phyloP scores from a whole-genome alignment of 768 basidiomycete species.

The Calocybe cyanea region DNA sequence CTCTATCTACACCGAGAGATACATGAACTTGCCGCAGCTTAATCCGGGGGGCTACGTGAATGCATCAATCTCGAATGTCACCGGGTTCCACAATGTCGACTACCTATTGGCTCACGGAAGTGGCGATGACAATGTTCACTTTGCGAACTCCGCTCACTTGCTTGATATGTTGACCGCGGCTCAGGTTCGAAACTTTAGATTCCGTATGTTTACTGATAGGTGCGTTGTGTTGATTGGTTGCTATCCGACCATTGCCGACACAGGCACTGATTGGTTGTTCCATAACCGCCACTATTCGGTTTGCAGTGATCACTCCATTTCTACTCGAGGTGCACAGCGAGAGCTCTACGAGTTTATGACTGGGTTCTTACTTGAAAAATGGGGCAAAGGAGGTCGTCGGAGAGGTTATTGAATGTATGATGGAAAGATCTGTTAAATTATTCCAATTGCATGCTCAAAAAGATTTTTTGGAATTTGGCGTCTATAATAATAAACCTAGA shows the following conservation, averaged over 20 bases:
- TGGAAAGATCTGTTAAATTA: too few species aligned
- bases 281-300: slow-evolving; percentile 13
- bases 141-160: slow-evolving; percentile 83
- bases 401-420: slow-evolving; percentile 50
- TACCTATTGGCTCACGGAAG: slow-evolving; percentile 90
- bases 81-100: slow-evolving; percentile 76
- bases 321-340: slow-evolving; percentile 67
- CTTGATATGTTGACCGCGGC: slow-evolving; percentile 89
- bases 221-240: slow-evolving; percentile 25
- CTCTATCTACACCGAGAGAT: slow-evolving; percentile 95
- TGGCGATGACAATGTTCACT: slow-evolving; percentile 97
- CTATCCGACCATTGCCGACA: slow-evolving; percentile 6
- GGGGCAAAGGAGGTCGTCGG: slow-evolving; percentile 78
- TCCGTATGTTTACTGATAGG: slow-evolving; percentile 98
- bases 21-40: slow-evolving; percentile 80
- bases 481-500: slow-evolving; percentile 9
- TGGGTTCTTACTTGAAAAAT: slow-evolving; percentile 82
- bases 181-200: slow-evolving; percentile 70
- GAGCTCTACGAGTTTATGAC: slow-evolving; percentile 89
- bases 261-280: slow-evolving; percentile 16
- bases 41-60: slow-evolving; percentile 89
- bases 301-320: slow-evolving; percentile 76
- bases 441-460: too few species aligned
- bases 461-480: not conserved
- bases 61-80: slow-evolving; percentile 84